phyloP scores from a whole-genome alignment of 208 protist species.

The Leishmania guyanensis region DNA sequence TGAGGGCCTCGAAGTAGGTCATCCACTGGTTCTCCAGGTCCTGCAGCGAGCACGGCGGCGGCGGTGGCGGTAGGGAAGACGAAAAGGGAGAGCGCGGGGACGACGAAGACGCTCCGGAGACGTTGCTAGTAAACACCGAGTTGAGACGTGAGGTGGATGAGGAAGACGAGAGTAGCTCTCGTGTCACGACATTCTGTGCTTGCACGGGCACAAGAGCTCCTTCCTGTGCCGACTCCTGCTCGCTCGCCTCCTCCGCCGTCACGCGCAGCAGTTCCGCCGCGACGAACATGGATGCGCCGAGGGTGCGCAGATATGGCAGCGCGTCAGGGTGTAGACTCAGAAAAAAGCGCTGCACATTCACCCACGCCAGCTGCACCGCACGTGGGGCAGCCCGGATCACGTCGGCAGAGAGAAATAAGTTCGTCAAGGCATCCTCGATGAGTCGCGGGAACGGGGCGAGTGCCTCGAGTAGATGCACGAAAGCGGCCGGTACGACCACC shows the following conservation, averaged over 20 bases:
- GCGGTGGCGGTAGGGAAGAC: background rate
- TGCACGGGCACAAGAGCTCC: background rate
- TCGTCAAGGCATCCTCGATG: slow-evolving; percentile 69
- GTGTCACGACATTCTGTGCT: background rate
- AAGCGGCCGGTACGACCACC: slow-evolving; percentile 39
- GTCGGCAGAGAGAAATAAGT: slow-evolving; percentile 79
- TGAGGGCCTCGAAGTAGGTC: slow-evolving; percentile 60
- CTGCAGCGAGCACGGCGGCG: slow-evolving; percentile 15
- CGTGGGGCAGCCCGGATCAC: slow-evolving; percentile 59
- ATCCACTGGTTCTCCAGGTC: slow-evolving; percentile 58
- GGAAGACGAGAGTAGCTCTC: background rate
- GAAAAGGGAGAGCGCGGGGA: background rate
- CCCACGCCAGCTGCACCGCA: slow-evolving; percentile 54
- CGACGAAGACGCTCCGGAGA: background rate
- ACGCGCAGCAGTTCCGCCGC: slow-evolving; percentile 44
- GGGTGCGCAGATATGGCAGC: slow-evolving; percentile 43
- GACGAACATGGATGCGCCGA: slow-evolving; percentile 66
- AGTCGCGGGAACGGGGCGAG: slow-evolving; percentile 40
- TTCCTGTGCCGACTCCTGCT: background rate
- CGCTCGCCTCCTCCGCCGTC: slow-evolving; percentile 24
- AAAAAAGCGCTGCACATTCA: slow-evolving; percentile 52
- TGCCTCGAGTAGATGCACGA: slow-evolving; percentile 57
- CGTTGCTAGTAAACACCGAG: background rate
- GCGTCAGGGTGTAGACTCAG: slow-evolving; percentile 28
- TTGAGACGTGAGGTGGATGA: background rate